phyloP scores from a whole-genome alignment of 768 basidiomycete genomes.

The Xanthoconium stramineum region DNA sequence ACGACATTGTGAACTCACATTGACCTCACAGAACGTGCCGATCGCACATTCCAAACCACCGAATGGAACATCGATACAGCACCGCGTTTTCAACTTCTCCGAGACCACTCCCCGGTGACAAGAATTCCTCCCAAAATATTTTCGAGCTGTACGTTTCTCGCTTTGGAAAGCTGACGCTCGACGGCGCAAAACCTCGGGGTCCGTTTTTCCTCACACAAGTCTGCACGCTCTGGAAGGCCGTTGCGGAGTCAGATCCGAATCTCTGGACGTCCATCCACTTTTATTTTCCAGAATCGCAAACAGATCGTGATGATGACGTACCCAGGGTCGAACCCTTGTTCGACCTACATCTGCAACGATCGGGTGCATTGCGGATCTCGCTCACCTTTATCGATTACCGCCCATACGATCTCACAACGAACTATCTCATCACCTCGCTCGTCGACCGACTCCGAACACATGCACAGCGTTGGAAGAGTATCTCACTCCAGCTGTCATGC shows the following conservation, averaged over 20 bases:
- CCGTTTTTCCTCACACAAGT: slow-evolving; percentile 16
- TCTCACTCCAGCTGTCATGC: slow-evolving; percentile 9
- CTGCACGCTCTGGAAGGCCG: slow-evolving; percentile 20
- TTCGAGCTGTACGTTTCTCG: slow-evolving; percentile 8
- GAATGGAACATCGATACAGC: no score
- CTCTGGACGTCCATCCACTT: slow-evolving; percentile 25
- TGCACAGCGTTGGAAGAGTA: slow-evolving; percentile 16
- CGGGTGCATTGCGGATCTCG: slow-evolving; percentile 12
- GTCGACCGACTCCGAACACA: slow-evolving; percentile 12
- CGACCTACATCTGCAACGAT: slow-evolving; percentile 15
- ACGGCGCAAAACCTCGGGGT: not conserved
- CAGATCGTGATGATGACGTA: slow-evolving; percentile 1
- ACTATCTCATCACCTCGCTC: slow-evolving; percentile 8
- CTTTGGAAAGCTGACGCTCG: not conserved
- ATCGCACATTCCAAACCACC: no score
- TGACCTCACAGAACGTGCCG: not conserved
- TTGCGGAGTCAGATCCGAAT: slow-evolving; percentile 9
- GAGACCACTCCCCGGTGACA: slow-evolving; percentile 1
- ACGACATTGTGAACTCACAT: not conserved
- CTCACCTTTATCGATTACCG: slow-evolving; percentile 22
- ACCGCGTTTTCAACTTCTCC: not conserved
- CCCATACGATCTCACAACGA: not conserved
- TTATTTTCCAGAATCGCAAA: slow-evolving; percentile 1
- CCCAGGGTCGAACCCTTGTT: not conserved
- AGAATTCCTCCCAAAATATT: slow-evolving; percentile 34